Percentiles rank a stretch among this genome's conserved stretches.
phyloP scores from a whole-genome alignment of 73 alveolate genomes.

The Breviolum minutum region DNA sequence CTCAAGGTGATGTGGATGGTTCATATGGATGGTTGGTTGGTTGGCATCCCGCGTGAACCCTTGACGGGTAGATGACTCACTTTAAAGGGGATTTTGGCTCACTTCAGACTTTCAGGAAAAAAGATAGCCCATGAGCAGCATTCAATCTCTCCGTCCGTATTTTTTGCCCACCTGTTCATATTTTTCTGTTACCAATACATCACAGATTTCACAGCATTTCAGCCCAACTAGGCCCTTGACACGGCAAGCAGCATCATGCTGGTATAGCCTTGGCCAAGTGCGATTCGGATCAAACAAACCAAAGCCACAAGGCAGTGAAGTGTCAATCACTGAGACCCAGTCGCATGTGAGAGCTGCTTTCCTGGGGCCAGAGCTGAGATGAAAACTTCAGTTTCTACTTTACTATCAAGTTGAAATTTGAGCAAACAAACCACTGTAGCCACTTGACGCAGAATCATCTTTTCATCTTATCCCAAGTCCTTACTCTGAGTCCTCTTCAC shows the following conservation, averaged over 20 bases:
- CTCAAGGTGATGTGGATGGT: not conserved
- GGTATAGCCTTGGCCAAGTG: slow-evolving; percentile 96
- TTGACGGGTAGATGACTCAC: too few species aligned
- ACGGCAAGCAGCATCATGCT: slow-evolving; percentile 97
- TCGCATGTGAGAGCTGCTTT: slow-evolving; percentile 91
- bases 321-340: not conserved
- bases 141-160: not conserved
- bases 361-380: slow-evolving; percentile 16
- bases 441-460: not conserved
- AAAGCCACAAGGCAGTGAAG: not conserved
- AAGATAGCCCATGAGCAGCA: not conserved
- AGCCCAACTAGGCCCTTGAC: not conserved
- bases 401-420: too few species aligned
- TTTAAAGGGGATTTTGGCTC: not conserved
- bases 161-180: not conserved
- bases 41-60: too few species aligned
- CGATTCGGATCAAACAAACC: too few species aligned
- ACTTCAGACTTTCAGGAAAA: not conserved
- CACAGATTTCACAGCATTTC: not conserved
- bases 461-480: not conserved
- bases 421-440: too few species aligned
- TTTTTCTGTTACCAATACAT: not conserved
- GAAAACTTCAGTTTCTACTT: not conserved
- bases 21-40: not conserved
- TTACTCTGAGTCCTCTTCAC: too few species aligned